Evolutionary conservation across 2,329 filamentous ascomycete species (phyloP), one percentile per base, ranked within the genome.

Genomic region (Alternaria viburni): DNA sequence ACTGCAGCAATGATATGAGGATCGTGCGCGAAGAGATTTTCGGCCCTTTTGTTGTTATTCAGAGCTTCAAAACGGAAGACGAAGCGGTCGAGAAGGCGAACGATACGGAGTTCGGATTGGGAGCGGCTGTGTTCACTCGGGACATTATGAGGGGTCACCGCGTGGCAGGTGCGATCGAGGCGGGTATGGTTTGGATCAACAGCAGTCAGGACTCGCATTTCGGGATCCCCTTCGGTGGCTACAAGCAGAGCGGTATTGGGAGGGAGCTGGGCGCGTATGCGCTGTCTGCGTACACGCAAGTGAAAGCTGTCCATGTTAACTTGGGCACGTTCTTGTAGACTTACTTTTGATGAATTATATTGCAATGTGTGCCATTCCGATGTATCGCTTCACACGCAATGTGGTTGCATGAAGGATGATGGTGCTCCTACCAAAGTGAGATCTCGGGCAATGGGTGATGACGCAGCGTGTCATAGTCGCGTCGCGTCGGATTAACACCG

Each of bases 21-120:
- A 52, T 51, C 5, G 47, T 51, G 10, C 11, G 9, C 7, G 49
- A 51, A 51, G 49, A 51, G 17, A 13, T 15, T 0, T 51, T 51
- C 1, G 49, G 49, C 4, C 49, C 49, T 5, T 15, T 36, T 7
- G 49, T 51, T 6, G 12, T 15, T 5, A 10, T 51, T 5, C 49
- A 15, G 7, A 51, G 7, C 12, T 91, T 88, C 87, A 80, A 78
- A 0, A 81, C 84, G 19, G 88, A 91, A 60, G 65, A 54, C 12
- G 68, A 71, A 85, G 78, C 82, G 82, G 30, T 79, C 79, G 15
- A 78, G 76, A 70, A 77, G 74, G 61, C 79, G 15, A 86, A 87
- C 71, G 77, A 77, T 57, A 80, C 77, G 13, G 77, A 79, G 28
- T 79, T 79, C 30, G 85, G 85, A 17, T 79, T 87, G 1, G 85